Conservation (phyloP, 1,139 yeast genomes). For the Lizanozyma gosingica region DNA sequence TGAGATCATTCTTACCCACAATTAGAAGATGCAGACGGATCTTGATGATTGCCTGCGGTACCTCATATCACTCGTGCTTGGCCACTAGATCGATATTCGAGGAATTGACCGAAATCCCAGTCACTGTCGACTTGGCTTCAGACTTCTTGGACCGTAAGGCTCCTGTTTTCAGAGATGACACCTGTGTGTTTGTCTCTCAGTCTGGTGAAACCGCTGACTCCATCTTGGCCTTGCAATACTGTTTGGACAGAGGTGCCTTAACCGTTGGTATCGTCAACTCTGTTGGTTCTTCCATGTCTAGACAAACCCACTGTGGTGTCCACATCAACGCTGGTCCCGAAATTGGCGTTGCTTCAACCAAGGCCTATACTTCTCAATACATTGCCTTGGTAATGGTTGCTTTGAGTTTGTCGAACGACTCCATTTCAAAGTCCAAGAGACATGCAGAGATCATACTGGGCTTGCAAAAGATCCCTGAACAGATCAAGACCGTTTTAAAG, state of each 20-base stretch:
- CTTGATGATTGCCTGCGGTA: constrained; percentile 99
- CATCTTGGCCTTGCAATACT: constrained; percentile 92
- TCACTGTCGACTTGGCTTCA: constrained; percentile 91
- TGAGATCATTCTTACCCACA: constrained; percentile 74
- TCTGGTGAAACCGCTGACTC: constrained; percentile 99
- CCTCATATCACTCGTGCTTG: constrained; percentile 95
- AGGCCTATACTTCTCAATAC: constrained; percentile 97
- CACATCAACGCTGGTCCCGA: constrained; percentile 99
- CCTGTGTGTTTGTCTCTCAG: constrained; percentile 95
- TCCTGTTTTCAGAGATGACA: constrained; percentile 96
- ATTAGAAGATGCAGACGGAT: constrained; percentile 93
- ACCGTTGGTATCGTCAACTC: constrained; percentile 91
- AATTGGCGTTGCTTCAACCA: constrained; percentile 99
- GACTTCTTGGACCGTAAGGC: constrained; percentile 93
- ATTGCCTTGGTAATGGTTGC: constrained; percentile 98
- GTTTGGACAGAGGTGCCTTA: constrained; percentile 94
- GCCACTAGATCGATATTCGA: constrained; percentile 96
- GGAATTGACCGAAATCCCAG: constrained; percentile 94
- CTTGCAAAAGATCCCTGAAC: constrained; percentile 73
- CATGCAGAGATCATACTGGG: constrained; percentile 85
- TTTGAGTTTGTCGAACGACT: constrained; percentile 83
- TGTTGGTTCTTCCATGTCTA: constrained; percentile 94
- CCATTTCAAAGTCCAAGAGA: constrained; percentile 67
- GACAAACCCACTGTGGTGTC: constrained; percentile 97
- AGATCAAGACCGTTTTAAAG: constrained; percentile 67